Evolutionary conservation across 2,329 filamentous ascomycete species (phyloP), one percentile per base, ranked within the genome.

Genomic region (Cladosporium velox): DNA sequence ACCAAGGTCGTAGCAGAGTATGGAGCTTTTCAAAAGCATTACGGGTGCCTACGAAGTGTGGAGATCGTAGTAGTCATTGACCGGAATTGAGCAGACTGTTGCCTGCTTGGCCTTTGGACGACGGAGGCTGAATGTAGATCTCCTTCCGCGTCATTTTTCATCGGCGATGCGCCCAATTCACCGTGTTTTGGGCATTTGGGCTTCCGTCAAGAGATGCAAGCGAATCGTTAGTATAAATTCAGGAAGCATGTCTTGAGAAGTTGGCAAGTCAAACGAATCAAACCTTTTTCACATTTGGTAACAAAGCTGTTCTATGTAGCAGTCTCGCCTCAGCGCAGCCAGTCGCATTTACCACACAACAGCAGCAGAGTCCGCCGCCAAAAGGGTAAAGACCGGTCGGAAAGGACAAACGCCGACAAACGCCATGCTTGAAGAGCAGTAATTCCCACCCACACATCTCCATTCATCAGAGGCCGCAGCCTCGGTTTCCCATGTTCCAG

Each of bases 341-440:
- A 55, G 52, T 15, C 30, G 32, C 32, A 21, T 47, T 47, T 21
- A 47, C 10, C 41, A 47, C 41, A 47, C 8, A 47, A 47, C 41
- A 47, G 41, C 41, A 47, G 41, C n/a, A 47, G 26, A 21, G 28
- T 32, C 12, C 24, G 26, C 49, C 26, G 49, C 18, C 18, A 8
- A 30, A 11, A 30, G 10, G 28, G 52, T 55, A 55, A 34, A 55
- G 52, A 55, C 55, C 55, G 55, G 34, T 34, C 55, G 32, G 24
- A 15, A 58, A 32, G n/a, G 15, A 59, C 26, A 26, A 35, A 51
- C 64, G 38, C 57, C 55, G 26, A 28, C 21, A 52, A 67, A 67
- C 66, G 66, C 66, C 66, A 63, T 67, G 66, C 66, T 67, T 44
- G 55, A 26, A 67, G 24, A 28, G 24, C 26, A 59, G 35, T 35